A percentile compares a stretch with the other conserved stretches of the same genome.
Evolutionary conservation across 305 asterid genomes (phyloP).

Genomic region (Andrographis paniculata): DNA sequence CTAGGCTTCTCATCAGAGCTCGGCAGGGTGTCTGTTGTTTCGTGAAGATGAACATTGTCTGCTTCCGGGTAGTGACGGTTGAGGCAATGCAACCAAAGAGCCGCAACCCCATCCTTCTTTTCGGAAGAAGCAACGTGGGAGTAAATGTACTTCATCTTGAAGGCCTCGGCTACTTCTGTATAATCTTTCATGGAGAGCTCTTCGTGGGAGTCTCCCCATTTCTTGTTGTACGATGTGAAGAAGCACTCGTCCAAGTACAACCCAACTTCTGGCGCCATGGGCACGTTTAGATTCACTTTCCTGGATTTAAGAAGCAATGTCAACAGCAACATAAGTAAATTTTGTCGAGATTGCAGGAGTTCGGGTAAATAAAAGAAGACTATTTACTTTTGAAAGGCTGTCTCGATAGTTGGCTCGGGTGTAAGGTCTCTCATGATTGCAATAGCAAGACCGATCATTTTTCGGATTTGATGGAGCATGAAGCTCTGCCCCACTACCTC

Average conservation of each 20-base stretch:
- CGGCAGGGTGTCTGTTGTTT: no score
- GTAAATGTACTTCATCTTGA: constrained; percentile 71
- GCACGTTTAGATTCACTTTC: constrained; percentile 63
- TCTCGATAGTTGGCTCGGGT: constrained; percentile 58
- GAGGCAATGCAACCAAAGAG: constrained; percentile 74
- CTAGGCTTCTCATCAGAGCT: no score
- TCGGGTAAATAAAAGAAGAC: not conserved
- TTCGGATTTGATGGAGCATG: constrained; percentile 98
- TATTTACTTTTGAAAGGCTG: constrained; percentile 62
- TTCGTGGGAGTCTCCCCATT: constrained; percentile 65
- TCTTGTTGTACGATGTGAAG: constrained; percentile 73
- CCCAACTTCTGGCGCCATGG: constrained; percentile 97
- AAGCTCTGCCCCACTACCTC: constrained; percentile 94
- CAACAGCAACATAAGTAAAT: constrained; percentile 2
- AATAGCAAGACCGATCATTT: constrained; percentile 92
- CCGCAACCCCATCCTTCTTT: constrained; percentile 66
- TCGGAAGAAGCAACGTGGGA: constrained; percentile 69
- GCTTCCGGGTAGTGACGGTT: constrained; percentile 47
- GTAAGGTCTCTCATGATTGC: constrained; percentile 75
- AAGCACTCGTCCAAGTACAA: constrained; percentile 84
- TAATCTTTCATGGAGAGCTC: constrained; percentile 72
- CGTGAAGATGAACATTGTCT: no score
- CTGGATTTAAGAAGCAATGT: constrained; percentile 31
- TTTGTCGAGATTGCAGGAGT: not conserved
- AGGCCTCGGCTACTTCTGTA: constrained; percentile 60